phyloP scores from a whole-genome alignment of 495 filamentous ascomycete species.

The Penicillium subrubescens region DNA sequence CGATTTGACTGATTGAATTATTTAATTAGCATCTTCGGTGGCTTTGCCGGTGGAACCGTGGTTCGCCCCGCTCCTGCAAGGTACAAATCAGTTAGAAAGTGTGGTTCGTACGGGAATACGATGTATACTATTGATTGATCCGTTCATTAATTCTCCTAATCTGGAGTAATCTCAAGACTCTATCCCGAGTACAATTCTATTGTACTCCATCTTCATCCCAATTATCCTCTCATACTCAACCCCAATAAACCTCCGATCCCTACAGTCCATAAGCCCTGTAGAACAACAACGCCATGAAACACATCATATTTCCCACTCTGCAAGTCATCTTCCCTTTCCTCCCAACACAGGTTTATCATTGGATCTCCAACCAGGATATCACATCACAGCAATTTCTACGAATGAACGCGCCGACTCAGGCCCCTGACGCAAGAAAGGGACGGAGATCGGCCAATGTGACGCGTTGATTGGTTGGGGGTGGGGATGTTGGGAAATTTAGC shows the following conservation, averaged over 20 bases:
- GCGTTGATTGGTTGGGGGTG: slow-evolving; percentile 2
- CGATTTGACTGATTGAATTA: background rate
- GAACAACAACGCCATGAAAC: slow-evolving; percentile 3
- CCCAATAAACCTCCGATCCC: background rate
- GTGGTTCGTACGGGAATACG: background rate
- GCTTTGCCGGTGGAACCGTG: slow-evolving; percentile 14
- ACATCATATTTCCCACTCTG: slow-evolving; percentile 4
- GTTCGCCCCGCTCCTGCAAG: slow-evolving; percentile 20
- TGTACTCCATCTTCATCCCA: background rate
- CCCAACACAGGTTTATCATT: background rate
- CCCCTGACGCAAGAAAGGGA: background rate
- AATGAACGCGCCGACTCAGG: background rate
- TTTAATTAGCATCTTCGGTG: slow-evolving; percentile 18
- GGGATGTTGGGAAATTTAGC: slow-evolving; percentile 1
- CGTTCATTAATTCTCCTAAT: background rate
- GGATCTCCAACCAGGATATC: background rate
- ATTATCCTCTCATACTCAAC: background rate
- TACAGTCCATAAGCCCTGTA: background rate
- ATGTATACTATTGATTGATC: background rate
- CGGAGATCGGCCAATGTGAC: background rate
- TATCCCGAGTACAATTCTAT: background rate
- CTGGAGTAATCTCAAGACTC: background rate
- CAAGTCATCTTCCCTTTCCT: background rate
- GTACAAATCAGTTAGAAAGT: slow-evolving; percentile 6
- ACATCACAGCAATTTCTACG: background rate